Evolutionary conservation across 2,329 filamentous ascomycete species (phyloP).

Genomic region (Aureobasidium sp.): DNA sequence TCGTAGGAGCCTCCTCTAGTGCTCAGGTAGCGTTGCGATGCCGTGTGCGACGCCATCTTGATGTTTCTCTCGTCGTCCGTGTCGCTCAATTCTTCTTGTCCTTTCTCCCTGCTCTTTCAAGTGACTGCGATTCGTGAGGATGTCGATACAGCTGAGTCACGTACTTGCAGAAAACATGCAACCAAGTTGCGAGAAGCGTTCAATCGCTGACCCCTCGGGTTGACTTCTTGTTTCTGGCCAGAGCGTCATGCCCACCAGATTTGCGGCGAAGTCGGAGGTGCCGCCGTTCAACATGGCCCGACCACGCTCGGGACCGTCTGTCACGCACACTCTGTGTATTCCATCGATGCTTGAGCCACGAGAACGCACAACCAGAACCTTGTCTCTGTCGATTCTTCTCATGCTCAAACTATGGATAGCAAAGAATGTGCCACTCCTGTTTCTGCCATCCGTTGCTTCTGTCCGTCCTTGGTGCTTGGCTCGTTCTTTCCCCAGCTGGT

Average conservation of each 20-base stretch:
- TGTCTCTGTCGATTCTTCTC: too few species aligned
- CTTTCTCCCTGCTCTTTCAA: background rate
- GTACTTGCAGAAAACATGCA: background rate
- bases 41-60: slow-evolving; percentile 34
- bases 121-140: background rate
- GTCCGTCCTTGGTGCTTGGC: too few species aligned
- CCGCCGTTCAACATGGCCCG: background rate
- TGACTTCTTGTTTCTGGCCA: slow-evolving; percentile 7
- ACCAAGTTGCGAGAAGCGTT: background rate
- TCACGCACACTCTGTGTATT: too few species aligned
- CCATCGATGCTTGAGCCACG: too few species aligned
- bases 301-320: background rate
- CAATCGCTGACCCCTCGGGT: slow-evolving; percentile 1
- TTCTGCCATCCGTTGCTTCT: too few species aligned
- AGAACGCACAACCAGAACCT: too few species aligned
- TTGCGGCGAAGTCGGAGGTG: slow-evolving; percentile 7
- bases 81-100: background rate
- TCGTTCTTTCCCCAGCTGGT: too few species aligned
- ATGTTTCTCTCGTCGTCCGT: background rate
- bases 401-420: too few species aligned
- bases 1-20: slow-evolving; percentile 55
- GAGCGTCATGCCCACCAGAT: slow-evolving; percentile 5
- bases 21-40: slow-evolving; percentile 54
- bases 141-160: background rate
- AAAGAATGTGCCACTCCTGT: too few species aligned